Base-by-base conservation (phyloP, 202 grass and related monocot genomes). In the Zoysia matrella region DNA sequence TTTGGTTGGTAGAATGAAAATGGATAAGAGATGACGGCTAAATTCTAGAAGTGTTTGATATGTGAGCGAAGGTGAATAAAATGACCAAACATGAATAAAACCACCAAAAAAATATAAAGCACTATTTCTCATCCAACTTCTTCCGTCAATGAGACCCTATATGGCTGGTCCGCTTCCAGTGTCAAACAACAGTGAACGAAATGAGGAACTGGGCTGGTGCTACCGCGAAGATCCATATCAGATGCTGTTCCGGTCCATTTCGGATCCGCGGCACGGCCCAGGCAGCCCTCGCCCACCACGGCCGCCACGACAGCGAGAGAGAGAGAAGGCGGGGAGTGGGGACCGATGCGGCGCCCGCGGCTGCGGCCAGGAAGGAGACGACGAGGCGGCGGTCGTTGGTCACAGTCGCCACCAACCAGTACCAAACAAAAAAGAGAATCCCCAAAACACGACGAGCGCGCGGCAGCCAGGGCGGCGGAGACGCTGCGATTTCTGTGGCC, bases 401-500 rank as follows among this genome's bases (percentile, higher is more conserved):
- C 45, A 69, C 72, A 7, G 78, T 10, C 72, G 60, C 75, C 75
- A 74, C 80, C 86, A 62, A 74, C 86, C 52, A 83, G 46, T 47
- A 51, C 8, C 8, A 51, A 51, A 51, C 49, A 7, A 51, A 51
- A 51, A 51, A 47, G 2, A 51, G 2, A 51, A 51, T 51, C 57
- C 39, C 39, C 40, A 4, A 54, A 71, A 79, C 4, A 54, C 12
- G 52, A 14, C 52, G 11, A 54, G 14, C 52, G 52, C 52, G 8
- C 81, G 30, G 15, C 55, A 36, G 46, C 16, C n/a, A 6, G 0
- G 71, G 43, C 4, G 49, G 49, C 30, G 71, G 77, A 40, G 10
- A 2, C 64, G 79, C 86, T 3, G 51, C 80, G 80, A 79, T 77
- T 52, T 78, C 15, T 83, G 80, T 79, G 86, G 74, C 69, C 51